Evolutionary conservation across 2,329 filamentous ascomycete species (phyloP).

Genomic region (Talaromyces sp.): DNA sequence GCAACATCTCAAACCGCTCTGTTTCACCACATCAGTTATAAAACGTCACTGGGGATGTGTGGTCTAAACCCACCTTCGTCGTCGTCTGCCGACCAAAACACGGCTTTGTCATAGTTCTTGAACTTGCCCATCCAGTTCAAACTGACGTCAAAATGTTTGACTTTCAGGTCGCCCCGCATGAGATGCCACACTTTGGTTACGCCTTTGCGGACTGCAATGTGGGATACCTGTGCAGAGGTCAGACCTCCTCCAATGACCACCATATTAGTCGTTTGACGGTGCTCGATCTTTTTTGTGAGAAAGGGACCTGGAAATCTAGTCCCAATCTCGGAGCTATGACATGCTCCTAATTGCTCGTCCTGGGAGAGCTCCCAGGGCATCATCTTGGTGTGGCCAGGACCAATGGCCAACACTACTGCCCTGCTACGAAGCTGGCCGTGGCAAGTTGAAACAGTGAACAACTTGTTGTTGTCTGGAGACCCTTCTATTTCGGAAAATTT

Average conservation of each 20-base stretch:
- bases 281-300: slow-evolving; percentile 50
- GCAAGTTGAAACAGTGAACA: slow-evolving; percentile 60
- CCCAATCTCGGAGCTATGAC: slow-evolving; percentile 62
- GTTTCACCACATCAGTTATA: neutral
- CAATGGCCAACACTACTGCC: slow-evolving; percentile 65
- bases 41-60: neutral
- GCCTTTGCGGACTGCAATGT: slow-evolving; percentile 60
- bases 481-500: slow-evolving; percentile 48
- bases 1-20: slow-evolving; percentile 63
- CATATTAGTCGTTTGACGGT: slow-evolving; percentile 53
- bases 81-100: slow-evolving; percentile 71
- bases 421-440: slow-evolving; percentile 53
- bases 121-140: slow-evolving; percentile 79
- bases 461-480: slow-evolving; percentile 41
- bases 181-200: slow-evolving; percentile 65
- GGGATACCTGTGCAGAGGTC: slow-evolving; percentile 68
- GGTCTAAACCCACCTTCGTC: slow-evolving; percentile 46
- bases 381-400: slow-evolving; percentile 58
- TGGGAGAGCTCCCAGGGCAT: slow-evolving; percentile 36
- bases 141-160: slow-evolving; percentile 75
- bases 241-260: slow-evolving; percentile 71
- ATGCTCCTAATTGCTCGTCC: slow-evolving; percentile 46
- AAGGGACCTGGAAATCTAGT: slow-evolving; percentile 49
- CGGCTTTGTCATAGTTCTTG: slow-evolving; percentile 69
- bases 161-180: slow-evolving; percentile 54